A percentile compares a stretch with the other conserved stretches of the same genome.
Conservation (phyloP, 768 basidiomycete genomes). For the Suillus clintonianus region DNA sequence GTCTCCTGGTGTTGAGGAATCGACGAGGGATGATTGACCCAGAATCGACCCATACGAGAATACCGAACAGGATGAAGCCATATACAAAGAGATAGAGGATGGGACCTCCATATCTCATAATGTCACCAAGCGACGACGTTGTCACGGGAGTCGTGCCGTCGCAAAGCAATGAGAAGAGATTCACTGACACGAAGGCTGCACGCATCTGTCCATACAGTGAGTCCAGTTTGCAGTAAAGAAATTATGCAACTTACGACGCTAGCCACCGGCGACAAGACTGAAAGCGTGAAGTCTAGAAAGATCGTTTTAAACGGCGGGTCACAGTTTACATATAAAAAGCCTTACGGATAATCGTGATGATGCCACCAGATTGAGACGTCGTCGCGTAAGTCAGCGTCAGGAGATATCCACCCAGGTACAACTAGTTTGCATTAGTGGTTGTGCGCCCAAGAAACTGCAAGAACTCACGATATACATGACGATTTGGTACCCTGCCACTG, state of each 20-base stretch:
- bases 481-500: constrained; percentile 71
- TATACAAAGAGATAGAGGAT: constrained; percentile 72
- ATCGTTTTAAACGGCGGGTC: background rate
- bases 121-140: constrained; percentile 47
- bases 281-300: constrained; percentile 60
- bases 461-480: constrained; percentile 67
- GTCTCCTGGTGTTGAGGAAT: constrained; percentile 26
- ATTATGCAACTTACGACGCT: constrained; percentile 52
- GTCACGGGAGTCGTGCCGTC: constrained; percentile 51
- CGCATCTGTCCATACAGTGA: constrained; percentile 45
- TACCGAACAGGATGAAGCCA: constrained; percentile 53
- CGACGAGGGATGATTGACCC: constrained; percentile 53
- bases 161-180: constrained; percentile 75
- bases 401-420: constrained; percentile 69
- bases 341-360: constrained; percentile 63
- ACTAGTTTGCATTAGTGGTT: constrained; percentile 32
- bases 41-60: constrained; percentile 75
- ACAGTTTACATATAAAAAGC: background rate
- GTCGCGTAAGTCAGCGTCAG: constrained; percentile 74
- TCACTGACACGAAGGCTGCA: constrained; percentile 73
- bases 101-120: constrained; percentile 71
- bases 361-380: constrained; percentile 49
- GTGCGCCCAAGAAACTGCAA: background rate
- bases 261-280: constrained; percentile 67
- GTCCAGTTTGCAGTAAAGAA: background rate